phyloP scores from a whole-genome alignment of 306 rosid species.

The Vigna reflexopilosa region DNA sequence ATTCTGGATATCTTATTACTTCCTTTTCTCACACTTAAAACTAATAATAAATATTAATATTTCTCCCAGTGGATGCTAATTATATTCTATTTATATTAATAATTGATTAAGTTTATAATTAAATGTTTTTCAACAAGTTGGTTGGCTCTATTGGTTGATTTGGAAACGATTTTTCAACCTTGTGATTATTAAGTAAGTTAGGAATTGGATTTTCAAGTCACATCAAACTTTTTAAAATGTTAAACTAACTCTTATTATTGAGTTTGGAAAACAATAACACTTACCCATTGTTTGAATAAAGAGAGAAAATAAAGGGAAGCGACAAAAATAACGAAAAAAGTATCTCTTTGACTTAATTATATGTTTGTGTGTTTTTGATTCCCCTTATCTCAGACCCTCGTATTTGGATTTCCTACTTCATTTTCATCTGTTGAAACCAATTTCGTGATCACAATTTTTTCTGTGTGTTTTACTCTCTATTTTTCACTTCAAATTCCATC shows the following conservation, averaged over 20 bases:
- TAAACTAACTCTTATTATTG: neutral
- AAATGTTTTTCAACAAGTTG: neutral
- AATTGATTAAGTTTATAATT: neutral
- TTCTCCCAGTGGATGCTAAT: neutral
- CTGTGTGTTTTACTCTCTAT: too few relatives aligned
- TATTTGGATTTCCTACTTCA: too few relatives aligned
- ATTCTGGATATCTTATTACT: slow-evolving; percentile 8
- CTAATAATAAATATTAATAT: neutral
- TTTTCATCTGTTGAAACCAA: too few relatives aligned
- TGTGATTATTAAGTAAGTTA: neutral
- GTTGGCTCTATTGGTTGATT: neutral
- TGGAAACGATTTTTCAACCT: neutral
- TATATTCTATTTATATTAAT: neutral
- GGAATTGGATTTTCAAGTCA: neutral
- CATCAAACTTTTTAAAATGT: neutral
- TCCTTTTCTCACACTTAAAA: neutral
- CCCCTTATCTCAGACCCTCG: too few relatives aligned
- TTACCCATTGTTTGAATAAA: neutral
- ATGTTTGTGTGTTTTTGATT: neutral
- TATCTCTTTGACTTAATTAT: neutral
- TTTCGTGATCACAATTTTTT: too few relatives aligned
- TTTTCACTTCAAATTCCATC: too few relatives aligned
- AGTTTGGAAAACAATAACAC: neutral
- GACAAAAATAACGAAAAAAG: neutral
- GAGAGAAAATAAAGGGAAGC: neutral